phyloP scores from a whole-genome alignment of 2,329 filamentous ascomycete species.

The Nemania sp. region DNA sequence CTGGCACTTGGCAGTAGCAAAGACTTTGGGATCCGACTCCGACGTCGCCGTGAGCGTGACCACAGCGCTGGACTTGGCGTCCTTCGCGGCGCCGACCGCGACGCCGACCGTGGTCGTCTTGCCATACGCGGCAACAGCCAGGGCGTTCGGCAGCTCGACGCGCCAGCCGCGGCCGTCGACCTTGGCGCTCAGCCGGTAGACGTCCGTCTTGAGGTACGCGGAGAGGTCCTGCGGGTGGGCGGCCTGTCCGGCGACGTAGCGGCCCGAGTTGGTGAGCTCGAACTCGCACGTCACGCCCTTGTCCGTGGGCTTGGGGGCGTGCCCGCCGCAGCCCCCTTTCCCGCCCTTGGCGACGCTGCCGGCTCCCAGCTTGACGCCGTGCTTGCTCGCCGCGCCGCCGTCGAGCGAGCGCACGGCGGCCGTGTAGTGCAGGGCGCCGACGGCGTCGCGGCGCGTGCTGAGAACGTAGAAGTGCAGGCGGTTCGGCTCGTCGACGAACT shows the following conservation, averaged over 20 bases:
- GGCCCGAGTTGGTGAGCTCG: constrained; percentile 52
- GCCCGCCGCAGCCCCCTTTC: neutral
- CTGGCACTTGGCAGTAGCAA: constrained; percentile 15
- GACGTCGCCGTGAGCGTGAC: constrained; percentile 52
- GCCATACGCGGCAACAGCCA: constrained; percentile 49
- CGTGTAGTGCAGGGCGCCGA: constrained; percentile 53
- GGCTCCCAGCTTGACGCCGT: constrained; percentile 45
- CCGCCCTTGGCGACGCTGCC: constrained; percentile 39
- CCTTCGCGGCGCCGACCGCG: constrained; percentile 45
- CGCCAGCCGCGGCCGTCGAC: constrained; percentile 53
- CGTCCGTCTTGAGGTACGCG: constrained; percentile 48
- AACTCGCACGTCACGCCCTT: constrained; percentile 52
- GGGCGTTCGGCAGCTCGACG: constrained; percentile 47
- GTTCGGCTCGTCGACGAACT: constrained; percentile 53
- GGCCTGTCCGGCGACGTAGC: constrained; percentile 34
- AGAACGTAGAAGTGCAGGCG: constrained; percentile 56
- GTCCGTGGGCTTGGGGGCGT: constrained; percentile 35
- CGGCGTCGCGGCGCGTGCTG: constrained; percentile 46
- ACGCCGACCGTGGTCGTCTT: constrained; percentile 46
- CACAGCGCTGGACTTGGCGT: constrained; percentile 43
- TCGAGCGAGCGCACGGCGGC: constrained; percentile 52
- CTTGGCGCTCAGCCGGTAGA: constrained; percentile 52
- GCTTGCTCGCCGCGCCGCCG: constrained; percentile 41
- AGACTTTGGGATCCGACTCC: constrained; percentile 46
- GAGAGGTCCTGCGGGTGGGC: constrained; percentile 44